These are phyloP conservation scores for Talaromyces piceae DNA, from an alignment of 2,329 filamentous ascomycete genomes.

Conservation along the genomic window DNA sequence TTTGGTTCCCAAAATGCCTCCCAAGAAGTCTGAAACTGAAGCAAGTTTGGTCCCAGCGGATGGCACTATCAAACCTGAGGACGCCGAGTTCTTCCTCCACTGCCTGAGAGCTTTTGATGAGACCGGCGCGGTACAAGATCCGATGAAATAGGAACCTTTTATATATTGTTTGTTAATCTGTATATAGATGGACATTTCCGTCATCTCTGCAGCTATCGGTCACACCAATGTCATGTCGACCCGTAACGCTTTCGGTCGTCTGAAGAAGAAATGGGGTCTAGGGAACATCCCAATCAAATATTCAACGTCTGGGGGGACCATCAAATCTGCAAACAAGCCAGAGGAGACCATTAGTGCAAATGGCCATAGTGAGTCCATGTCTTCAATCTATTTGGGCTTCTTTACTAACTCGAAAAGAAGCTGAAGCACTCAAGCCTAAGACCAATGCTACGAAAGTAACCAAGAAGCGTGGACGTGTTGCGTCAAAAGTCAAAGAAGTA, in stretches of 20 bases:
- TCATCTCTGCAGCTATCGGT: constrained; percentile 3
- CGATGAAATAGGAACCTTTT: not conserved
- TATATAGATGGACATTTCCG: constrained; percentile 1
- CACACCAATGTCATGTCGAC: constrained; percentile 8
- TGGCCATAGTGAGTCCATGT: not conserved
- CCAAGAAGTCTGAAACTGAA: constrained; percentile 1
- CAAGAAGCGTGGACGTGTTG: constrained; percentile 4
- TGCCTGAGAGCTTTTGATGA: constrained; percentile 2
- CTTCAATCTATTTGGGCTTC: not conserved
- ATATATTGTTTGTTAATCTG: not conserved
- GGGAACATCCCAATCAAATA: constrained; percentile 2
- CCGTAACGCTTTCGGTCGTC: constrained; percentile 1
- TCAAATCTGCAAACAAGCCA: not conserved
- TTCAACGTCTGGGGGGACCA: not conserved
- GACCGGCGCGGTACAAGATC: not conserved
- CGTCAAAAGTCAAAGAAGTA: not conserved
- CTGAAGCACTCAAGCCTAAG: constrained; percentile 1
- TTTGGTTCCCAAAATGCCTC: constrained; percentile 4
- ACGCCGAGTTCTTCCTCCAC: not conserved
- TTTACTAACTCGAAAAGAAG: not conserved
- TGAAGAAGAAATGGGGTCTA: constrained; percentile 5
- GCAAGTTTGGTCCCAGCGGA: not conserved
- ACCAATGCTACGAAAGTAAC: not conserved
- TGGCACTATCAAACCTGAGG: constrained; percentile 2
- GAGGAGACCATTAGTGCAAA: not conserved